Conservation (phyloP, 139 green algal genomes). For the Mesotaenium endlicherianum region DNA sequence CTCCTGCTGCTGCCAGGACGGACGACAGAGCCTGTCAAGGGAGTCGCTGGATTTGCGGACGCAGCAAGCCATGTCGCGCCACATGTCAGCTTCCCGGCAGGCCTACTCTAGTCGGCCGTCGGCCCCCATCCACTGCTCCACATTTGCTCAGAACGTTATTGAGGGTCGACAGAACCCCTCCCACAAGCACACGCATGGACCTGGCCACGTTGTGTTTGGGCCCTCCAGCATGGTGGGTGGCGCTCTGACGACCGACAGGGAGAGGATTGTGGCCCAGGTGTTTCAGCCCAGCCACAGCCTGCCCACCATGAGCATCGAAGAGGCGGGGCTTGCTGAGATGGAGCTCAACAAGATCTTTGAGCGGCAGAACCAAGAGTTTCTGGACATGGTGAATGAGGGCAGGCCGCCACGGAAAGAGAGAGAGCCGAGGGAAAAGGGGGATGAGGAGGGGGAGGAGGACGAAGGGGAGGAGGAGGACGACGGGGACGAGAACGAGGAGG, state of each 20-base stretch:
- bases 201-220: constrained; percentile 7
- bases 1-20: too few relatives aligned
- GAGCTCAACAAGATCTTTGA: constrained; percentile 4
- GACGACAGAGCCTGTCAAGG: too few relatives aligned
- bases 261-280: constrained; percentile 56
- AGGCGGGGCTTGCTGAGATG: constrained; percentile 48
- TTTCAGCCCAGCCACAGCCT: constrained; percentile 76
- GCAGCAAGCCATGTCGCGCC: too few relatives aligned
- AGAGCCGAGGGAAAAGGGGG: constrained; percentile 48
- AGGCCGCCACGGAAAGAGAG: too few relatives aligned
- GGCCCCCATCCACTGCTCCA: constrained; percentile 32
- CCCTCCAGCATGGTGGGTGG: constrained; percentile 34
- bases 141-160: constrained; percentile 63
- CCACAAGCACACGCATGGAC: not conserved
- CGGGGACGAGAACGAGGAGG: constrained; percentile 61
- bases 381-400: constrained; percentile 49
- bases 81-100: too few relatives aligned
- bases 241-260: constrained; percentile 52
- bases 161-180: not conserved
- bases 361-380: not conserved
- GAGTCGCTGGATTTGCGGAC: too few relatives aligned
- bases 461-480: constrained; percentile 54
- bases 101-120: too few relatives aligned
- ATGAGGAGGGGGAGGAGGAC: constrained; percentile 54
- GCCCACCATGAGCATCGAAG: constrained; percentile 68